These are phyloP conservation scores for Lactarius sp. DNA, from an alignment of 768 basidiomycete species.

Conservation along the genomic window DNA sequence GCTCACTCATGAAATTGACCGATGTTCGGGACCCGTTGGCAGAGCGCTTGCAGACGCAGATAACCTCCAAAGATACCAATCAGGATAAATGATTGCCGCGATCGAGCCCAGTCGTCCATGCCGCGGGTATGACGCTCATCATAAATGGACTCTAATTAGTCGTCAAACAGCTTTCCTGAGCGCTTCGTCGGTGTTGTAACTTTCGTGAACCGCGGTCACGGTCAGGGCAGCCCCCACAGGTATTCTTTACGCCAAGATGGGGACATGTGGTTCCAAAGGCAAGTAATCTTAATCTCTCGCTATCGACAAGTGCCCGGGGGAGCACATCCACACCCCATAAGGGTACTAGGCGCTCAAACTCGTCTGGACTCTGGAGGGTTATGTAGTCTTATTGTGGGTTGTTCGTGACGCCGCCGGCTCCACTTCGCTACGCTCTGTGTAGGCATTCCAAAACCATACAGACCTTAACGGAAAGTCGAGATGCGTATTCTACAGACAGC, in stretches of 20 bases:
- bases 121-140: not conserved
- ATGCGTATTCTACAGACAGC: not conserved
- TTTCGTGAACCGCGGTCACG: not conserved
- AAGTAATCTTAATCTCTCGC: slow-evolving; percentile 14
- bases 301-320: slow-evolving; percentile 6
- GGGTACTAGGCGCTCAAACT: not conserved
- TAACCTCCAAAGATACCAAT: not conserved
- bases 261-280: slow-evolving; percentile 5
- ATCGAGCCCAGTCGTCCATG: not conserved
- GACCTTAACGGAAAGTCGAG: not conserved
- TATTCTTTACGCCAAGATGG: slow-evolving; percentile 5
- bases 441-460: not conserved
- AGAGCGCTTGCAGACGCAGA: slow-evolving; percentile 11
- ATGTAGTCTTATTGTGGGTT: too few relatives aligned
- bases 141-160: not conserved
- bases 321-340: not conserved
- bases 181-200: slow-evolving; percentile 17
- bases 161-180: not conserved
- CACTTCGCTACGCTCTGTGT: not conserved
- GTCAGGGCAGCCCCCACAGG: not conserved
- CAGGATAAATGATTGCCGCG: not conserved
- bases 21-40: not conserved
- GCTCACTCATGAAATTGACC: not conserved
- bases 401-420: not conserved
- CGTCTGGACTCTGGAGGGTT: too few relatives aligned